Conservation (phyloP, 73 alveolate genomes). For the Stentor coeruleus region DNA sequence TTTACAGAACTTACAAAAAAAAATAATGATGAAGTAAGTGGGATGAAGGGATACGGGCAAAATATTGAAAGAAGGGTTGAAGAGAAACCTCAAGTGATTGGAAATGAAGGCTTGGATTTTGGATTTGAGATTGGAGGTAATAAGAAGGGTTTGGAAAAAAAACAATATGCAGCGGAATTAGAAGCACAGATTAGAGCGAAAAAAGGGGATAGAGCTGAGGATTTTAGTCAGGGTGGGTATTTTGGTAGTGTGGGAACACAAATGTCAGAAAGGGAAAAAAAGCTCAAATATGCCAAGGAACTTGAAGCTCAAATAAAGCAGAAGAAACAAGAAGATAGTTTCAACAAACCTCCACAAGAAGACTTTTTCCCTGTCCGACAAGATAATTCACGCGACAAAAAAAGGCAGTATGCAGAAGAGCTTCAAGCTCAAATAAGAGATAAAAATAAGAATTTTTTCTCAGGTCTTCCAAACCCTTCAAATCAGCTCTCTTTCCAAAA, state of each 20-base stretch:
- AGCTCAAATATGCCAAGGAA: not conserved
- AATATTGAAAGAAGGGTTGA: not conserved
- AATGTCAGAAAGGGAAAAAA: not conserved
- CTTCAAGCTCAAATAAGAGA: not conserved
- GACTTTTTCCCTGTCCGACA: not conserved
- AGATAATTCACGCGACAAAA: not conserved
- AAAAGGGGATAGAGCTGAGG: not conserved
- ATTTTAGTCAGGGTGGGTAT: no score
- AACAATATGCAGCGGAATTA: not conserved
- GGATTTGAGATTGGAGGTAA: not conserved
- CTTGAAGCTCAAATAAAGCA: not conserved
- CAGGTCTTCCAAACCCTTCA: not conserved
- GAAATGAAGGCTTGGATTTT: not conserved
- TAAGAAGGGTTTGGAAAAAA: not conserved
- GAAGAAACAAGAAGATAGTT: not conserved
- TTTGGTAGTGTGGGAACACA: no score
- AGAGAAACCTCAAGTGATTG: not conserved
- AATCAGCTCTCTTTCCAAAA: not conserved
- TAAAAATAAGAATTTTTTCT: not conserved
- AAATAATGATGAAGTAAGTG: not conserved
- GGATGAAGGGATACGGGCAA: slow-evolving; percentile 2
- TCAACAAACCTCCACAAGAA: not conserved
- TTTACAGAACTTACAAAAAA: not conserved
- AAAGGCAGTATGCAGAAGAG: not conserved
- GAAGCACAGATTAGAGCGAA: slow-evolving; percentile 11